Base-by-base conservation (phyloP, 2,329 filamentous ascomycete genomes). In the Monosporascus sp. region DNA sequence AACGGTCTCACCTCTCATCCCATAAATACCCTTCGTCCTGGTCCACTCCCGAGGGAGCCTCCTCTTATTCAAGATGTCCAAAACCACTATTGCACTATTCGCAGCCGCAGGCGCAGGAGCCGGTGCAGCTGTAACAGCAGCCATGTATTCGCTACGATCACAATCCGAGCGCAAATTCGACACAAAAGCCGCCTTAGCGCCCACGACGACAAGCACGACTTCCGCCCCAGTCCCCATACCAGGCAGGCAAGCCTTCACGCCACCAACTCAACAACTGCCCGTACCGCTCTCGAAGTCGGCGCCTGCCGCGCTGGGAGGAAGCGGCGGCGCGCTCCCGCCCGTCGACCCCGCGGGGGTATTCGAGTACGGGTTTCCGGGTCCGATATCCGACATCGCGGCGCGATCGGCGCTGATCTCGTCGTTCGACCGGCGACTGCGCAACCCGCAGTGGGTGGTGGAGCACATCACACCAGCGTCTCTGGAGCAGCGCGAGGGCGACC, bases 371-470 rank as follows among this genome's bases (percentile, higher is more conserved):
- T 97, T 97, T 72, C 93, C 94, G 0, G 94, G 94, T 54, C 94
- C 94, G 35, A 76, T 96, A 39, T 80, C 87, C 64, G 94, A 99
- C 72, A 78, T 96, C 44, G 86, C 91, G 52, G 81, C 80, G 52
- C 87, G 90, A 38, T 76, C 83, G 25, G 88, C 90, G 37, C 81
- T 97, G 51, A 81, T 92, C 59, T 96, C 92, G 35, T 86, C 88
- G 63, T 99, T 87, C 80, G 93, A 99, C 74, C 90, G 94, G 27
- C 87, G 90, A 56, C 87, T 85, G 44, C 85, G 92, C 67, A 99
- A 99, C 73, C 94, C 94, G 31, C 82, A 89, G 69, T 99, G 93
- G 93, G 94, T 92, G 8, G 86, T 88, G 58, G 94, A 99, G 76
- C 94, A 99, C 77, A 97, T 99, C 72, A 99, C 94, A 0, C 85